Evolutionary conservation across 352 stramenopile genomes (phyloP).

Genomic region (Phytopythium helicoides): DNA sequence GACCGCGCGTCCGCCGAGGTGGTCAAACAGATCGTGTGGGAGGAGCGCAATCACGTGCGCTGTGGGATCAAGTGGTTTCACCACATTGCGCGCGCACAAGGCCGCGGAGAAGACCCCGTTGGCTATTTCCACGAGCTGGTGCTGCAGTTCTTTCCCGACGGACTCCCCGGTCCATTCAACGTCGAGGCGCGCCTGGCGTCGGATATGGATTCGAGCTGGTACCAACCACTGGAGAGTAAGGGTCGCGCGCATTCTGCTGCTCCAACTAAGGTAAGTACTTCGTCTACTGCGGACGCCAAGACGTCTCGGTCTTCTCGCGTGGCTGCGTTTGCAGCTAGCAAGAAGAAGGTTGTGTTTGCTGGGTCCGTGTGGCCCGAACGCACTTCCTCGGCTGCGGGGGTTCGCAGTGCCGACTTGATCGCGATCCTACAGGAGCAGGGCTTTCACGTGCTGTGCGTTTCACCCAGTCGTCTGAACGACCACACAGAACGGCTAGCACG

Average conservation of each 20-base stretch:
- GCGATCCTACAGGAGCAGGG: conserved; percentile 55
- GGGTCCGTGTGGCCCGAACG: conserved; percentile 85
- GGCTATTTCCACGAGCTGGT: conserved; percentile 82
- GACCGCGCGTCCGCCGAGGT: conserved; percentile 62
- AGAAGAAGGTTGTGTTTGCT: conserved; percentile 68
- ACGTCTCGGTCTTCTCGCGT: conserved; percentile 26
- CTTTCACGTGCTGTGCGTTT: conserved; percentile 73
- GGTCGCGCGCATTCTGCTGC: conserved; percentile 9
- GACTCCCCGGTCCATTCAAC: conserved; percentile 76
- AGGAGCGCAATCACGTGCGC: conserved; percentile 74
- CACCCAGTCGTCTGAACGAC: conserved; percentile 73
- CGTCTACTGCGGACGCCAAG: not conserved
- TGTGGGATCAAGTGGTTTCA: conserved; percentile 84
- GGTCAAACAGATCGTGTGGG: conserved; percentile 75
- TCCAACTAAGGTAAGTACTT: no score
- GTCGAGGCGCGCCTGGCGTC: conserved; percentile 62
- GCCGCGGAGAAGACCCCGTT: conserved; percentile 39
- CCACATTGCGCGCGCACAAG: conserved; percentile 36
- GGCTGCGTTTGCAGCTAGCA: conserved; percentile 43
- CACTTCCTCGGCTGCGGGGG: conserved; percentile 85
- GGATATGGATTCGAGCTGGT: conserved; percentile 74
- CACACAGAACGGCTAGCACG: conserved; percentile 48
- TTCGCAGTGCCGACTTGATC: conserved; percentile 79
- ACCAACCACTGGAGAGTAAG: conserved; percentile 57
- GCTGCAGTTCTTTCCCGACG: conserved; percentile 72